Evolutionary conservation across 257 asterid species (phyloP), one percentile per base, ranked within the genome.

Genomic region (Lycium barbarum): DNA sequence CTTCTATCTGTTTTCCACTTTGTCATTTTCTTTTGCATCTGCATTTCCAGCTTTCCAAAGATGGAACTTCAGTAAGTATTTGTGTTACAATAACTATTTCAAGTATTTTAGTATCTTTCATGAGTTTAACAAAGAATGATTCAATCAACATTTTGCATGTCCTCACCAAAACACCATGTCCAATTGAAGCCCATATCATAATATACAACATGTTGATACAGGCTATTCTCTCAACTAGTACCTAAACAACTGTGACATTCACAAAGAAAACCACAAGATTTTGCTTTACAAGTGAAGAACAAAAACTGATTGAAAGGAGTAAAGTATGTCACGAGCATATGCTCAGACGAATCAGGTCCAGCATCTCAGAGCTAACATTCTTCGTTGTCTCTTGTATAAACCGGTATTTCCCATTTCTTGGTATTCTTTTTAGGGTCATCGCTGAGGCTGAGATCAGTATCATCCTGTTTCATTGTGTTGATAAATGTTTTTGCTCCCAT

Each of bases 341-440:
- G 82, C 81, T 47, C 55, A 47, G 36, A 55, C 61, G 55, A 58
- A 61, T 36, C 36, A 20, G 5, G 20, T 45, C 38, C 45, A 49
- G 62, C 62, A 20, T 74, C 81, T 1, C 20, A 59, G 6, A 65
- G 80, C 90, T 87, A 97, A 90, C 98, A 95, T 66, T 90, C 91
- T 12, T 86, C 88, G 12, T 86, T 67, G 26, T 95, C 97, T 87
- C 87, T 89, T 36, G 97, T 86, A 86, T 91, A 88, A 87, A 96
- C 94, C 49, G 98, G 98, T 71, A 91, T 87, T 65, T 95, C 92
- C 98, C 98, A 97, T 55, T 62, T 79, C 89, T 95, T 97, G 57
- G 90, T 91, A 86, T 95, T 95, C 96, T 97, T 97, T 87, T 95
- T 95, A 45, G 98, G 96, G 88, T 97, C 98, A 71, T 97, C 98